These are phyloP conservation scores for Myriosclerotinia curreyana DNA, from an alignment of 2,329 filamentous ascomycete genomes.

Conservation along the genomic window DNA sequence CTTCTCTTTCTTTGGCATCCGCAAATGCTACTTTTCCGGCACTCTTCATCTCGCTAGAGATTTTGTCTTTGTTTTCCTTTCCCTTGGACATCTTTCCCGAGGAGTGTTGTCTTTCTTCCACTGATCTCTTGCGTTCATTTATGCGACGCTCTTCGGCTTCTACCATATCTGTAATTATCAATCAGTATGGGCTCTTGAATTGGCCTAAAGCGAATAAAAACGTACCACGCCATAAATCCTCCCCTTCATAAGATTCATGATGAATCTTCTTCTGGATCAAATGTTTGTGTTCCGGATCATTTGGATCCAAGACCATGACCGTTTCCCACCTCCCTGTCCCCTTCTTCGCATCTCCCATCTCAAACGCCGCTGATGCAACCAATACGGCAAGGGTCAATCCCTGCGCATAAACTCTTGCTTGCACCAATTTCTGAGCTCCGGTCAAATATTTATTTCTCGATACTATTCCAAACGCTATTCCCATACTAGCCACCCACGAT, in stretches of 20 bases:
- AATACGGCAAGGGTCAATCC: conserved; percentile 67
- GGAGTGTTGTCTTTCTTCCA: conserved; percentile 10
- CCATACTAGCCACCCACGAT: conserved; percentile 65
- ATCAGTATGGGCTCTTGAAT: conserved; percentile 25
- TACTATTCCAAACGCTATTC: conserved; percentile 59
- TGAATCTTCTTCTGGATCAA: conserved; percentile 84
- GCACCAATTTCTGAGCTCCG: conserved; percentile 66
- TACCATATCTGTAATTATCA: conserved; percentile 66
- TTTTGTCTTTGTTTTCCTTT: conserved; percentile 46
- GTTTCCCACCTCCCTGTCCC: conserved; percentile 82
- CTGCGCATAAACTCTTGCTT: conserved; percentile 74
- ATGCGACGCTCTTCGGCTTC: conserved; percentile 68
- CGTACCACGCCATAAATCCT: conserved; percentile 89
- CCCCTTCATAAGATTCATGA: conserved; percentile 80
- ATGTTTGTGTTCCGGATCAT: conserved; percentile 79
- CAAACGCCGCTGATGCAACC: conserved; percentile 64
- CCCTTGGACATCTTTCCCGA: conserved; percentile 51
- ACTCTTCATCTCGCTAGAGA: conserved; percentile 41
- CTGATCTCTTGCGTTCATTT: conserved; percentile 56
- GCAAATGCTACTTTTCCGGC: conserved; percentile 29
- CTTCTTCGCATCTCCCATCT: conserved; percentile 70
- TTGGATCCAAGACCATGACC: conserved; percentile 72
- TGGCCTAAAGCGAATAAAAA: conserved; percentile 26
- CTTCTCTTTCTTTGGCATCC: conserved; percentile 23
- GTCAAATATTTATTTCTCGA: conserved; percentile 61